Evolutionary conservation across 2,329 filamentous ascomycete species (phyloP).

Genomic region (Pyrenophora graminea): DNA sequence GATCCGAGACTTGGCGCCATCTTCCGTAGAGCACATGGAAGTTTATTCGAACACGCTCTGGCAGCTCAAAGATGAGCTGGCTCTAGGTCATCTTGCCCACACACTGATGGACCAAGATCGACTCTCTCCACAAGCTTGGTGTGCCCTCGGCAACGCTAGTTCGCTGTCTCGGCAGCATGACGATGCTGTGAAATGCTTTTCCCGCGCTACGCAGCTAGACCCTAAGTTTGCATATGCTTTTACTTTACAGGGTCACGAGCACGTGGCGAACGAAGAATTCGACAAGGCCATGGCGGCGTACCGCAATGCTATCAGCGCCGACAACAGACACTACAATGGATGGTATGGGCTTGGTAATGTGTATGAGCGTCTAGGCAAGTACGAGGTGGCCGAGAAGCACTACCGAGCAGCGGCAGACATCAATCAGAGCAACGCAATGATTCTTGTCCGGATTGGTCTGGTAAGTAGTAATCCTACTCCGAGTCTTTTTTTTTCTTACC

Average conservation of each 20-base stretch:
- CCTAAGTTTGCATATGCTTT: slow-evolving; percentile 93
- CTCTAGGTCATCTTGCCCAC: slow-evolving; percentile 89
- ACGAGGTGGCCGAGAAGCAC: slow-evolving; percentile 87
- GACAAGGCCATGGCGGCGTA: slow-evolving; percentile 91
- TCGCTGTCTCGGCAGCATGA: slow-evolving; percentile 92
- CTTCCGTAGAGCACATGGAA: slow-evolving; percentile 91
- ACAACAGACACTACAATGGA: slow-evolving; percentile 94
- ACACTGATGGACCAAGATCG: slow-evolving; percentile 86
- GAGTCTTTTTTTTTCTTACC: not conserved
- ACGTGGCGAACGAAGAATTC: slow-evolving; percentile 94
- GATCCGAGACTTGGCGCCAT: slow-evolving; percentile 78
- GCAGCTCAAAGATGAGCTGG: slow-evolving; percentile 91
- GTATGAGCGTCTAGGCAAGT: slow-evolving; percentile 87
- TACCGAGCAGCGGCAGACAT: slow-evolving; percentile 86
- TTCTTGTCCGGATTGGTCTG: slow-evolving; percentile 89
- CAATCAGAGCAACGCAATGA: slow-evolving; percentile 90
- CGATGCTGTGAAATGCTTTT: slow-evolving; percentile 92
- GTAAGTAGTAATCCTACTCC: slow-evolving; percentile 52
- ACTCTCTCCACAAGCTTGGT: slow-evolving; percentile 93
- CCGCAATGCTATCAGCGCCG: slow-evolving; percentile 80
- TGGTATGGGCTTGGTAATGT: slow-evolving; percentile 87
- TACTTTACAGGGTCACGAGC: slow-evolving; percentile 93
- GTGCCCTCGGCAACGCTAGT: slow-evolving; percentile 91
- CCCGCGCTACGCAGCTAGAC: slow-evolving; percentile 87
- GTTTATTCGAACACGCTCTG: slow-evolving; percentile 99